Conservation (phyloP, 192 early-diverging fungal species). For the Phycomyces blakesleeanus region DNA sequence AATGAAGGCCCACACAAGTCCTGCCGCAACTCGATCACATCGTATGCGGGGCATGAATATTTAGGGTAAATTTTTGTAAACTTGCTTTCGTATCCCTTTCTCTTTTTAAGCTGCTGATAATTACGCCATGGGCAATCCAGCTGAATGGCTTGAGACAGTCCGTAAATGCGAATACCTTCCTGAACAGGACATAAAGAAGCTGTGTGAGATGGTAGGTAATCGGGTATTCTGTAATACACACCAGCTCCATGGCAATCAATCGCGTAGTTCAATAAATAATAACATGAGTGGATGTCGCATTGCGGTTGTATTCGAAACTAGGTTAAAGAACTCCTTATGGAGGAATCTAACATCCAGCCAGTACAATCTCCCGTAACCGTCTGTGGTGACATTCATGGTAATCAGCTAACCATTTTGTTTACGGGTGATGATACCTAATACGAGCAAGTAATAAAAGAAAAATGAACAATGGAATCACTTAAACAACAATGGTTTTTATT, state of each 20-base stretch:
- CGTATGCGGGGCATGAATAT: neutral
- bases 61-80: conserved; percentile 3
- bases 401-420: neutral
- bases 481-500: neutral
- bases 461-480: neutral
- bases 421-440: no score
- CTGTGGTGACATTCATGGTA: conserved; percentile 94
- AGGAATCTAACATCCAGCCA: conserved; percentile 98
- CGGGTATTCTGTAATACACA: no score
- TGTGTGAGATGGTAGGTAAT: conserved; percentile 87
- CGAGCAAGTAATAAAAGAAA: neutral
- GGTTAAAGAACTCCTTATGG: conserved; percentile 96
- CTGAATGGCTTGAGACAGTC: conserved; percentile 93
- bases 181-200: conserved; percentile 93
- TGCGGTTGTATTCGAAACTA: no score
- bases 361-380: conserved; percentile 95
- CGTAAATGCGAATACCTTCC: conserved; percentile 91
- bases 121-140: conserved; percentile 67
- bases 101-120: neutral
- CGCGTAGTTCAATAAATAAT: no score
- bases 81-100: neutral
- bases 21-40: neutral
- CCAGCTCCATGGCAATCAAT: no score
- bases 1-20: no score
- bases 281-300: no score